Conservation (phyloP, 1,284 basidiomycete genomes). For the Tilletiopsis washingtonensis region DNA sequence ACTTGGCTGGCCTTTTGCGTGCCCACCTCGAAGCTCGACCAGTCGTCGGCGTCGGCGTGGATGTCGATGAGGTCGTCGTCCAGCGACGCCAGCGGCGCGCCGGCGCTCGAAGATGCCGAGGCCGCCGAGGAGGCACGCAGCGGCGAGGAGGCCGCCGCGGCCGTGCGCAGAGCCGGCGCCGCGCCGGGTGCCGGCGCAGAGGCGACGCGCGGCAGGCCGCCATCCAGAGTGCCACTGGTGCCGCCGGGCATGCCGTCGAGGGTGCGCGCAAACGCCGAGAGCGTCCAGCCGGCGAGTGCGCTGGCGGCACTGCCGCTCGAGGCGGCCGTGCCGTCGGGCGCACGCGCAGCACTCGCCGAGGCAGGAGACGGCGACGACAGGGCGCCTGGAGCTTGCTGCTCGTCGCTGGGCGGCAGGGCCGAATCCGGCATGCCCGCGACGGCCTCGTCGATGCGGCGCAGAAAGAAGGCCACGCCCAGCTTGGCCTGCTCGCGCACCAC, state of each 20-base stretch:
- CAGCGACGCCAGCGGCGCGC: neutral
- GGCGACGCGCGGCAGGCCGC: neutral
- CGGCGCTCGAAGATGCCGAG: neutral
- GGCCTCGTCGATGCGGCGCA: slow-evolving; percentile 25
- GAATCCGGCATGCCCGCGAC: slow-evolving; percentile 26
- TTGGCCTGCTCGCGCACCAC: slow-evolving; percentile 39
- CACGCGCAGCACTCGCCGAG: neutral
- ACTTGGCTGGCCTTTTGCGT: slow-evolving; percentile 16
- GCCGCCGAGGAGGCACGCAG: neutral
- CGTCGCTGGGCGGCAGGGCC: slow-evolving; percentile 17
- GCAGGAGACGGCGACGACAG: neutral
- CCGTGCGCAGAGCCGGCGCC: neutral
- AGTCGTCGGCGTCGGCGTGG: slow-evolving; percentile 33
- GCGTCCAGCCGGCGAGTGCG: slow-evolving; percentile 38
- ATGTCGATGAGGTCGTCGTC: slow-evolving; percentile 29
- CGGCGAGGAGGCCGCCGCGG: neutral
- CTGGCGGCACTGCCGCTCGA: slow-evolving; percentile 38
- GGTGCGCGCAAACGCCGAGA: slow-evolving; percentile 14
- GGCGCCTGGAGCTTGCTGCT: neutral
- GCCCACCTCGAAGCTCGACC: slow-evolving; percentile 29
- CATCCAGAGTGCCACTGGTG: slow-evolving; percentile 1
- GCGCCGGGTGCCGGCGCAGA: neutral
- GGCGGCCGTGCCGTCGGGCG: slow-evolving; percentile 13
- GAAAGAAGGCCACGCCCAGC: slow-evolving; percentile 31
- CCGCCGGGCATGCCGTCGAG: neutral